phyloP scores from a whole-genome alignment of 345 rosid genomes.

The Bruguiera sexangula region DNA sequence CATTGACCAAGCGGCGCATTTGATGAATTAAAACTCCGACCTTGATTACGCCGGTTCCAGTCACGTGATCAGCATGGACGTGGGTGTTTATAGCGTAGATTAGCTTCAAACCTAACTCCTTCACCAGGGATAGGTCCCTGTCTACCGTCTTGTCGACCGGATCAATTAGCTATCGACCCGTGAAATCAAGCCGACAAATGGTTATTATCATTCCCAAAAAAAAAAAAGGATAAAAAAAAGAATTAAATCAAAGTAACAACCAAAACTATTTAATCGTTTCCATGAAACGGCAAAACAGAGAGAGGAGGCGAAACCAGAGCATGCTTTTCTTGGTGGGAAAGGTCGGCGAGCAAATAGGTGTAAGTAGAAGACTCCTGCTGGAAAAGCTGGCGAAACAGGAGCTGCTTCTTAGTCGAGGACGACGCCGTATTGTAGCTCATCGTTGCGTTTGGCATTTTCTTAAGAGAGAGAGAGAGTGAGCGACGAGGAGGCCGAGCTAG shows the following conservation, averaged over 20 bases:
- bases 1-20: too few species aligned
- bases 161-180: slow-evolving; percentile 68
- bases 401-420: slow-evolving; percentile 30
- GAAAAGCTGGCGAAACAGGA: slow-evolving; percentile 83
- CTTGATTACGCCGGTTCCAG: slow-evolving; percentile 88
- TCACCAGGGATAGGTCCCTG: slow-evolving; percentile 66
- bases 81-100: slow-evolving; percentile 85
- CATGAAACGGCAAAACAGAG: not conserved
- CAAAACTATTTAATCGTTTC: not conserved
- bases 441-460: not conserved
- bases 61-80: slow-evolving; percentile 98
- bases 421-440: slow-evolving; percentile 4
- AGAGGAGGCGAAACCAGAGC: slow-evolving; percentile 49
- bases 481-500: not conserved
- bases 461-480: not conserved
- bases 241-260: not conserved
- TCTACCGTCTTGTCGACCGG: slow-evolving; percentile 90
- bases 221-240: not conserved
- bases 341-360: slow-evolving; percentile 90
- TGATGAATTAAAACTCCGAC: slow-evolving; percentile 25
- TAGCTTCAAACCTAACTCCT: slow-evolving; percentile 73
- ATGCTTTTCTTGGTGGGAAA: slow-evolving; percentile 74
- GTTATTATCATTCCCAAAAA: too few species aligned
- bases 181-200: not conserved
- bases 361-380: slow-evolving; percentile 89